These are phyloP conservation scores for Geotrichum bryndzae DNA, from an alignment of 1,139 yeast genomes.

Conservation along the genomic window DNA sequence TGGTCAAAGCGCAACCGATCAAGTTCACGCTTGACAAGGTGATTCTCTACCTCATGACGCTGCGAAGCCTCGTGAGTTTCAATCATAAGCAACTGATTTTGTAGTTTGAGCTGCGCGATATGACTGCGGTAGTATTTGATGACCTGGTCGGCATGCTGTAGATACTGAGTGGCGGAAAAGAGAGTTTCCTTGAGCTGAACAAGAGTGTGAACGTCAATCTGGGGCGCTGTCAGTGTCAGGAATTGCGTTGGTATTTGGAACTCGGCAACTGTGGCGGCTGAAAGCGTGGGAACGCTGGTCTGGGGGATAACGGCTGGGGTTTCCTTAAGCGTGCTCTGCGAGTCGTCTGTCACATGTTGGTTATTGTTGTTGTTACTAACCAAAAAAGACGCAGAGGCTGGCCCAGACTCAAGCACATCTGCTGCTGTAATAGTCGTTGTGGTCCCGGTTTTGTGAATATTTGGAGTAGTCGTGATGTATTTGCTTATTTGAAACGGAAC, in stretches of 20 bases:
- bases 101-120: slow-evolving; percentile 33
- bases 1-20: slow-evolving; percentile 41
- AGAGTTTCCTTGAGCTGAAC: neutral
- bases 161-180: neutral
- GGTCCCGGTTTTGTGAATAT: neutral
- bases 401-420: neutral
- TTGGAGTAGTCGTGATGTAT: neutral
- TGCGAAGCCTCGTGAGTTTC: slow-evolving; percentile 39
- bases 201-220: neutral
- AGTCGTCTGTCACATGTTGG: neutral
- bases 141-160: neutral
- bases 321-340: neutral
- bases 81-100: slow-evolving; percentile 37
- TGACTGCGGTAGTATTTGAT: neutral
- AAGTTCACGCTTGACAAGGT: slow-evolving; percentile 43
- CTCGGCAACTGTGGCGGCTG: neutral
- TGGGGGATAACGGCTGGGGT: neutral
- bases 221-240: neutral
- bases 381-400: neutral
- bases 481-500: neutral
- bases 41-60: slow-evolving; percentile 45
- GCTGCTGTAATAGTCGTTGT: neutral
- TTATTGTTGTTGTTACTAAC: neutral
- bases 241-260: neutral
- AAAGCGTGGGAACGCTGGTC: neutral